Base-by-base conservation (phyloP, 495 filamentous ascomycete genomes). In the Evansstolkia leycettana region DNA sequence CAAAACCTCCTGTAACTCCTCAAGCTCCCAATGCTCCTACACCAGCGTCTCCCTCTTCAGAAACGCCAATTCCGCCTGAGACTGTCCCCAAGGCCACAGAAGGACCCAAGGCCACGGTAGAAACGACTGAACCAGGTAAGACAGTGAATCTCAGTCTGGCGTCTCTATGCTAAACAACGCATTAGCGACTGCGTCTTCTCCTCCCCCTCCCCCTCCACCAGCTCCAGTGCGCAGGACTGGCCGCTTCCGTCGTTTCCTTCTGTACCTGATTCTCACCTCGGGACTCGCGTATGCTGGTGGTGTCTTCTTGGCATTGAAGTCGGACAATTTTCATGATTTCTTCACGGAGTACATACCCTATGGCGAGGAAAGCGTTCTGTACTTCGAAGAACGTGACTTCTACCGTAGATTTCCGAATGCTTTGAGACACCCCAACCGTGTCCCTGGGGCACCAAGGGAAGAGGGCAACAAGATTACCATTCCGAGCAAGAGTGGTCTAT, bases 261-360 rank as follows among this genome's bases (percentile, higher is more conserved):
- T 83, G 28, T 77, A 77, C 30, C 48, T 94, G 33, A 61, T 84
- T 31, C 52, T 94, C 20, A 69, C 93, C 7, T 72, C 78, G 26
- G 77, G 70, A 5, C 50, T 92, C 11, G 76, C 78, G 19, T 98
- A 94, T 41, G 88, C 75, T 38, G 86, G 84, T 39, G 84, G 88
- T 31, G 75, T 94, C 32, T 93, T 82, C 63, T 84, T 92, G 51
- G 90, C 90, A 15, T 71, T 93, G 40, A 76, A 87, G 58, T 90
- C 78, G 43, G 90, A 98, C 64, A 94, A 89, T 57, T 95, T 95
- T 70, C 92, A 98, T 55, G 90, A 98, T 52, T 94, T 96, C 64
- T 98, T 98, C 65, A 96, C 92, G 29, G 88, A 94, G 60, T 98
- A 90, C 57, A 60, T 98, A 5, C 90, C 90, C 2, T 94, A 84